Evolutionary conservation across 73 alveolate genomes (phyloP), one percentile per base, ranked within the genome.

Genomic region (Paramecium caudatum): DNA sequence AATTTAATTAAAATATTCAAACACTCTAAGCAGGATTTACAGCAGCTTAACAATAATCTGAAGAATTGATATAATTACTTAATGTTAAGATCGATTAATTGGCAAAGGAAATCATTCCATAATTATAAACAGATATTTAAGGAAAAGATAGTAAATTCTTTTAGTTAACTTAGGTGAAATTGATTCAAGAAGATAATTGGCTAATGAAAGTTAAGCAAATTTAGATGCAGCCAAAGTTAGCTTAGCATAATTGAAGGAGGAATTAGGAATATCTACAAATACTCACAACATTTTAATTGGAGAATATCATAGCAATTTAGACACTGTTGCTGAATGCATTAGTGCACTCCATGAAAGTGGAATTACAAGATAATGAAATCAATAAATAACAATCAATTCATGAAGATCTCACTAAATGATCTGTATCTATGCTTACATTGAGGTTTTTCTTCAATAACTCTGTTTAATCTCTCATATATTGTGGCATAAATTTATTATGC

Each of bases 311-410:
- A 41, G 27, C 10, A 21, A 43, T 41, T 74, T 74, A 45, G 68
- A 45, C 21, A 74, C 68, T 27, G 47, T 74, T 39, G 68, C 88
- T 16, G 88, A 74, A 74, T 74, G 88, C 17, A 41, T 41, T 6
- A 39, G 47, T 27, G 88, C 88, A 6, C 21, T 74, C 36, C 62
- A 74, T 74, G 62, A 25, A 74, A 74, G 68, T 41, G 88, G 68
- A 37, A 74, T 74, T 17, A 16, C 36, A 74, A 74, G 88, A 74
- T 74, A 37, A 43, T 74, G 88, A 74, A 65, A 65, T 65, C 27
- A 10, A 55, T 55, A 55, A 17, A 55, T 55, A 55, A 55, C 30
- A 55, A 55, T 55, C 80, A 55, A 55, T 55, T 17, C 30, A 55
- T 19, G 23, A 55, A 27, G 80, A 55, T 55, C 46, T 74, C 88